Conservation (phyloP, 2,329 filamentous ascomycete species). For the Colletotrichum sp. region DNA sequence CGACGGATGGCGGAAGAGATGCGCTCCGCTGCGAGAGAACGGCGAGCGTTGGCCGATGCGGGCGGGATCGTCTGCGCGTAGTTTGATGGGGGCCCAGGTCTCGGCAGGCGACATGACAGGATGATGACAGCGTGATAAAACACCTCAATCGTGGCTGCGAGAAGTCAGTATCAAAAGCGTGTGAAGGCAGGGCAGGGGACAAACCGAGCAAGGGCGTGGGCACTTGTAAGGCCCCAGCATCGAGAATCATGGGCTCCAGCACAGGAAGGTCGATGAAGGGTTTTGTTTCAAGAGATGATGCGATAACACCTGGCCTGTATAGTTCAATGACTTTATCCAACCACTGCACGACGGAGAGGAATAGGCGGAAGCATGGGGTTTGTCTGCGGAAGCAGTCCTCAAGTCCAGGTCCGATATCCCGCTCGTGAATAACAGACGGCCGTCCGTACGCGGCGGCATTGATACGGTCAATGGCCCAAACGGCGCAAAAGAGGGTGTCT, state of each 20-base stretch:
- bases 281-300: slow-evolving; percentile 36
- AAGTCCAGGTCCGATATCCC: slow-evolving; percentile 61
- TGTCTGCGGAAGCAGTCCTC: slow-evolving; percentile 56
- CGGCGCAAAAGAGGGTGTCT: slow-evolving; percentile 59
- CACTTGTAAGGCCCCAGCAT: slow-evolving; percentile 55
- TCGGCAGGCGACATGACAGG: slow-evolving; percentile 61
- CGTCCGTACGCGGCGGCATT: slow-evolving; percentile 65
- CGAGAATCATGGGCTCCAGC: slow-evolving; percentile 61
- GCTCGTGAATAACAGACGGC: slow-evolving; percentile 64
- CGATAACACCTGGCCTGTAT: slow-evolving; percentile 54
- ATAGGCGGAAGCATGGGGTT: slow-evolving; percentile 60
- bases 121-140: slow-evolving; percentile 71
- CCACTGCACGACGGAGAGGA: slow-evolving; percentile 58
- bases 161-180: slow-evolving; percentile 23
- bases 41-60: slow-evolving; percentile 58
- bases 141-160: slow-evolving; percentile 62
- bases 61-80: slow-evolving; percentile 47
- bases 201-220: slow-evolving; percentile 55
- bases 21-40: slow-evolving; percentile 62
- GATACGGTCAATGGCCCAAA: slow-evolving; percentile 67
- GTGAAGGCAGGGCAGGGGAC: slow-evolving; percentile 8
- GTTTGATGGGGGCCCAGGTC: slow-evolving; percentile 41
- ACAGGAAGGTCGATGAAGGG: slow-evolving; percentile 59
- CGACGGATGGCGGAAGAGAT: slow-evolving; percentile 60
- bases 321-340: slow-evolving; percentile 65